A percentile compares a stretch with the other conserved stretches of the same genome.
phyloP scores from a whole-genome alignment of 306 rosid species.

The Sphenostylis stenocarpa region DNA sequence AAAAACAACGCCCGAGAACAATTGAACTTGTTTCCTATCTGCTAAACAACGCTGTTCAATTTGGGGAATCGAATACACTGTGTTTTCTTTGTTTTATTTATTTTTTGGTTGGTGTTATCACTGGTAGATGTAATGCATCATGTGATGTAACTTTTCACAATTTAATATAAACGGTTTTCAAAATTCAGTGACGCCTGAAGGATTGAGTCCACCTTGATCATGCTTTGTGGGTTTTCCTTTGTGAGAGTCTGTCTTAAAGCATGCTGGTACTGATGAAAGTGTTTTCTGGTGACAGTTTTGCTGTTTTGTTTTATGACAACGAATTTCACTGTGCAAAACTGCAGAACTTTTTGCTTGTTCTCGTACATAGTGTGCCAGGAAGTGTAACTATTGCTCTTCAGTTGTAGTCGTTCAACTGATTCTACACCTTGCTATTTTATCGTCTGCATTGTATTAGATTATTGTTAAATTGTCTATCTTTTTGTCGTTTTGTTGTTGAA shows the following conservation, averaged over 20 bases:
- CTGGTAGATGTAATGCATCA: not conserved
- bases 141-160: not conserved
- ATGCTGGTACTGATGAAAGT: not conserved
- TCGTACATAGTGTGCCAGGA: not conserved
- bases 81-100: too few species aligned
- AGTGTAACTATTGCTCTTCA: not conserved
- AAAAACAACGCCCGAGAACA: not conserved
- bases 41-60: not conserved
- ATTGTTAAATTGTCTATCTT: not conserved
- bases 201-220: not conserved
- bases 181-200: not conserved
- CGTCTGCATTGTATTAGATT: not conserved
- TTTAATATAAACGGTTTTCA: not conserved
- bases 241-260: not conserved
- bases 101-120: not conserved
- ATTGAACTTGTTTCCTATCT: slow-evolving; percentile 10
- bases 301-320: not conserved
- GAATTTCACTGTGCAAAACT: slow-evolving; percentile 15
- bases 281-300: not conserved
- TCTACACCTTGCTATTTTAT: not conserved
- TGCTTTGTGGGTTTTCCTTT: not conserved
- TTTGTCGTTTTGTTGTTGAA: not conserved
- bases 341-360: slow-evolving; percentile 13
- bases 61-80: not conserved
- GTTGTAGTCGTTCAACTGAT: not conserved